phyloP scores from a whole-genome alignment of 2,329 filamentous ascomycete species.

The Atkinsonella texensis region DNA sequence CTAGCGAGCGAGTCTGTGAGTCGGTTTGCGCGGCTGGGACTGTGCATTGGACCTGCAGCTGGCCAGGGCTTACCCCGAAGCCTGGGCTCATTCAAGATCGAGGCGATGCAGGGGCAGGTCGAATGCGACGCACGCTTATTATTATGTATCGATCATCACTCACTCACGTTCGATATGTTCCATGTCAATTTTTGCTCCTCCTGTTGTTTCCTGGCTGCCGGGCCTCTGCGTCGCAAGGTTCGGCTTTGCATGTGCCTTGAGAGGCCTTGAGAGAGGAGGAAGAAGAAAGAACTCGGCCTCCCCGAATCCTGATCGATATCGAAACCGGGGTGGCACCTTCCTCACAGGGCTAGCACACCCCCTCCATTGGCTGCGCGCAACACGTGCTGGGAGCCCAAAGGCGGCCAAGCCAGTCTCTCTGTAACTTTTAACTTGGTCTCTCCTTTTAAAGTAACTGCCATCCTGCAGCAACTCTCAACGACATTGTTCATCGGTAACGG shows the following conservation, averaged over 20 bases:
- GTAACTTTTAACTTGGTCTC: not conserved
- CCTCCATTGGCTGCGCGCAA: not conserved
- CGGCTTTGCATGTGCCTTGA: not conserved
- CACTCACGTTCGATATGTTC: not conserved
- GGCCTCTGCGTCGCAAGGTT: not conserved
- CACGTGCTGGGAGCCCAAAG: not conserved
- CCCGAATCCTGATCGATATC: not conserved
- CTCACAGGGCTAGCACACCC: not conserved
- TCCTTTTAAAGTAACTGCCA: not conserved
- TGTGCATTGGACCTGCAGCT: not conserved
- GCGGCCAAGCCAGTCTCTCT: not conserved
- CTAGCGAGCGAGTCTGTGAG: not conserved
- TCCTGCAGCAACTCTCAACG: not conserved
- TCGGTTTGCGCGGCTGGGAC: not conserved
- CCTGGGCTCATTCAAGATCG: not conserved
- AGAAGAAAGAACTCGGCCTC: not conserved
- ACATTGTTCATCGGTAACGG: not conserved
- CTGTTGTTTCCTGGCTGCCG: not conserved
- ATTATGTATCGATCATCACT: not conserved
- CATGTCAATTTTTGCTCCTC: not conserved
- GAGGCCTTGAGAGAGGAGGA: not conserved
- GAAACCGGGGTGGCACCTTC: not conserved
- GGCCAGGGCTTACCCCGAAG: not conserved
- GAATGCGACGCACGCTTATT: not conserved
- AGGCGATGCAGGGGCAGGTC: not conserved